Conservation (phyloP, 2,329 filamentous ascomycete species). For the Colletotrichum tabaci region DNA sequence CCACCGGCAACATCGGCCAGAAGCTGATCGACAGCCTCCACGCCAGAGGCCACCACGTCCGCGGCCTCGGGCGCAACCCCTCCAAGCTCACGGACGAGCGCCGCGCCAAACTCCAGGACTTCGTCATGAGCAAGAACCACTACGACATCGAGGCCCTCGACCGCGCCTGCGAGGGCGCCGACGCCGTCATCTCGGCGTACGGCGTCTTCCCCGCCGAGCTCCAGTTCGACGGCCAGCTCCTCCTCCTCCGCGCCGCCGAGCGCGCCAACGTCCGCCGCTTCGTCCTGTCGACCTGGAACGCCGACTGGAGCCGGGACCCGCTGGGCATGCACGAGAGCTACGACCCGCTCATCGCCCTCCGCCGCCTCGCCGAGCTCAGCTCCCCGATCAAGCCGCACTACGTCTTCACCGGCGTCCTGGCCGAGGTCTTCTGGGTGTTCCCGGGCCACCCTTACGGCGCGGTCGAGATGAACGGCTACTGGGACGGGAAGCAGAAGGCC, state of each 20-base stretch:
- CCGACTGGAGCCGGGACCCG: constrained; percentile 48
- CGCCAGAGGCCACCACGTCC: neutral
- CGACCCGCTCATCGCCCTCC: constrained; percentile 50
- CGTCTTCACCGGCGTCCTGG: constrained; percentile 49
- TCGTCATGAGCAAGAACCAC: neutral
- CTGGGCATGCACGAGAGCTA: constrained; percentile 51
- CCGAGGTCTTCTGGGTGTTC: constrained; percentile 45
- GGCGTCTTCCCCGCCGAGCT: constrained; percentile 41
- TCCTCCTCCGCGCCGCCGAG: constrained; percentile 54
- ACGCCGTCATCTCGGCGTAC: constrained; percentile 43
- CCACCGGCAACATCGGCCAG: neutral
- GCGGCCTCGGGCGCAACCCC: neutral
- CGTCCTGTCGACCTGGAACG: constrained; percentile 49
- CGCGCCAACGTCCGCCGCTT: constrained; percentile 50
- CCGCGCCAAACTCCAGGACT: neutral
- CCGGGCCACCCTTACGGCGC: neutral
- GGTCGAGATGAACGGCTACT: constrained; percentile 1
- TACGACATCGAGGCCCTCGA: constrained; percentile 1
- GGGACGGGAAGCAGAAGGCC: neutral
- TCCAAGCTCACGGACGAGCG: neutral
- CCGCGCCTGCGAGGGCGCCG: neutral
- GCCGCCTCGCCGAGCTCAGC: constrained; percentile 46
- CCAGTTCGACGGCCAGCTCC: constrained; percentile 51
- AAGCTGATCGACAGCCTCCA: neutral
- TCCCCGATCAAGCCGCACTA: constrained; percentile 48